Conservation (phyloP, 2,329 filamentous ascomycete genomes). For the Pseudocercospora ulei region DNA sequence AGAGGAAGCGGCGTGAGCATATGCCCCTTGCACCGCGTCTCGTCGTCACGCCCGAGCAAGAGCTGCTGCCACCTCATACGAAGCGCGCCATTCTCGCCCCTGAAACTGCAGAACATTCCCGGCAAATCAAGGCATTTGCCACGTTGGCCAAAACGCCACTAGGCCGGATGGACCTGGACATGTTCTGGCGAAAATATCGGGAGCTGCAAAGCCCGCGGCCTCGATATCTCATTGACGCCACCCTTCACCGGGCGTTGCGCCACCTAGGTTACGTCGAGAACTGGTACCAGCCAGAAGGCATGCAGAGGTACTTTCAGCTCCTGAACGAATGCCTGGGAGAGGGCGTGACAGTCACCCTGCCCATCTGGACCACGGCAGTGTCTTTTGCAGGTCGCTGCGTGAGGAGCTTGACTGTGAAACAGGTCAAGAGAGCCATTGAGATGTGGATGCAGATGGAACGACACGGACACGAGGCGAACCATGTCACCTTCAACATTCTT, state of each 20-base stretch:
- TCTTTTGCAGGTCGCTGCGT: slow-evolving; percentile 67
- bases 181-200: slow-evolving; percentile 47
- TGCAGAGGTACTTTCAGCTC: slow-evolving; percentile 73
- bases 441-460: slow-evolving; percentile 88
- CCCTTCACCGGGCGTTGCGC: slow-evolving; percentile 56
- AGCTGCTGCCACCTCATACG: slow-evolving; percentile 14
- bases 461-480: slow-evolving; percentile 54
- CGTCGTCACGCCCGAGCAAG: slow-evolving; percentile 27
- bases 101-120: slow-evolving; percentile 21
- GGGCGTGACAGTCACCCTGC: too few relatives aligned
- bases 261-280: slow-evolving; percentile 54
- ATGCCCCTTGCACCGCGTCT: slow-evolving; percentile 29
- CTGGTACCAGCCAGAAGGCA: slow-evolving; percentile 48
- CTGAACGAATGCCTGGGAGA: slow-evolving; percentile 71
- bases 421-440: slow-evolving; percentile 60
- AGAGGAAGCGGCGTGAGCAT: slow-evolving; percentile 7
- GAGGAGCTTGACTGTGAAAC: slow-evolving; percentile 47
- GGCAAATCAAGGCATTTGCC: slow-evolving; percentile 18
- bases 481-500: slow-evolving; percentile 85
- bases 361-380: slow-evolving; percentile 78
- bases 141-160: slow-evolving; percentile 11
- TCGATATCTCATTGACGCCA: slow-evolving; percentile 40
- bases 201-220: slow-evolving; percentile 47
- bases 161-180: slow-evolving; percentile 19
- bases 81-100: slow-evolving; percentile 21